Percentiles rank a stretch among this genome's conserved stretches.
These are phyloP conservation scores for Macrolepiota albuminosa DNA, from an alignment of 768 basidiomycete species.

Conservation along the genomic window DNA sequence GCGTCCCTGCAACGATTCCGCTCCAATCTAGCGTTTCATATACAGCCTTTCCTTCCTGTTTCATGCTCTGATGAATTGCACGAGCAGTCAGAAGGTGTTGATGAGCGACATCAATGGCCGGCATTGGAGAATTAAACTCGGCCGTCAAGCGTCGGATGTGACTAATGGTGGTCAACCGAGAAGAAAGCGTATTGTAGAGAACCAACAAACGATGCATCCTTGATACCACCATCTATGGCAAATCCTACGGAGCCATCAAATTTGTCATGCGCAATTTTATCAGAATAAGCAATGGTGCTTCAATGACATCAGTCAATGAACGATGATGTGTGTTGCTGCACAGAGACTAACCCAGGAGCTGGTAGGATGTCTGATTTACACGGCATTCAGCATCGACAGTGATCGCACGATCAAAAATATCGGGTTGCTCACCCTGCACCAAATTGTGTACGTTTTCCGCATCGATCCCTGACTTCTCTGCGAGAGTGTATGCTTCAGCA, in stretches of 20 bases:
- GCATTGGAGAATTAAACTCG: constrained; percentile 66
- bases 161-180: constrained; percentile 22
- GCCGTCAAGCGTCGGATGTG: constrained; percentile 69
- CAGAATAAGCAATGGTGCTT: constrained; percentile 53
- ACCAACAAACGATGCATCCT: constrained; percentile 63
- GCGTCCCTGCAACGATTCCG: constrained; percentile 69
- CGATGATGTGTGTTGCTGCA: neutral
- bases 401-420: constrained; percentile 2
- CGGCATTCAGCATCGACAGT: neutral
- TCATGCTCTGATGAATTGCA: constrained; percentile 53
- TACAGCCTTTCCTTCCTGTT: constrained; percentile 36
- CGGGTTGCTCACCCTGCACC: constrained; percentile 44
- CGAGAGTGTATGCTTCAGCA: constrained; percentile 79
- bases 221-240: constrained; percentile 81
- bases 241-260: constrained; percentile 78
- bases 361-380: constrained; percentile 54
- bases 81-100: constrained; percentile 77
- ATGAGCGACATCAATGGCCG: constrained; percentile 64
- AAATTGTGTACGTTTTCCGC: constrained; percentile 50
- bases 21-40: constrained; percentile 79
- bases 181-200: neutral
- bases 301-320: neutral
- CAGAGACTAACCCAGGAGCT: constrained; percentile 45
- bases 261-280: constrained; percentile 66
- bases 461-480: constrained; percentile 79